Evolutionary conservation across 352 stramenopile species (phyloP), one percentile per base, ranked within the genome.

Genomic region (Blastocystis sp.): DNA sequence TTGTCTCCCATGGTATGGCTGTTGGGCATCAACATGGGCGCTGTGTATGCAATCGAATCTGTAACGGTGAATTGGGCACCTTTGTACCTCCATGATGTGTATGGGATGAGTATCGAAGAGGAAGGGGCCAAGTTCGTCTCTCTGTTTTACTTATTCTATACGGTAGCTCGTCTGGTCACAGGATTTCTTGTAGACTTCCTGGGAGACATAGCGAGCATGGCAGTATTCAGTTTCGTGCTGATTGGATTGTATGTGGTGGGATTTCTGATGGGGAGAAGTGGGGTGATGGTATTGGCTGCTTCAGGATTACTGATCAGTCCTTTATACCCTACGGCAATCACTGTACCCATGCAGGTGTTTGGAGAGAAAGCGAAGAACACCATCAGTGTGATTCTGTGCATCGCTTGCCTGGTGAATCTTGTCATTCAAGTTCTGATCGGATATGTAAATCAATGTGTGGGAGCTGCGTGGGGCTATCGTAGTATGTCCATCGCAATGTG

Each of bases 121-220:
- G 78, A 65, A 53, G 78, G 78, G 18, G 37, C 55, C 4, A 43
- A 18, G 20, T 89, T 76, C 16, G 13, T 89, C 41, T 62, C 78
- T 5, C 43, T 89, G 41, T 89, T 79, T 37, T 89, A 68, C 34
- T 20, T 89, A 16, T 89, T 76, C 43, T 89, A 89, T 54, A 89
- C 78, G 1, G 13, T 45, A 1, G 43, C 78, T 5, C 63, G 78
- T 37, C 56, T 89, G 53, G 45, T 78, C 16, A 78, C 37, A 8
- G 78, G 78, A 16, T 89, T 89, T 54, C 24, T 78, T 16, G 34
- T 89, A 5, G 78, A 89, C n/a, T 65, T 24, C 20, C 6, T 89
- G 4, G 78, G 78, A 34, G 63, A 89, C 30, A 26, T 24, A 7
- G 18, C 18, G 20, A 64, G 63, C 53, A 79, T 89, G 66, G n/a